Evolutionary conservation across 768 basidiomycete species (phyloP), one percentile per base, ranked within the genome.

Genomic region (Podaxis sp.): DNA sequence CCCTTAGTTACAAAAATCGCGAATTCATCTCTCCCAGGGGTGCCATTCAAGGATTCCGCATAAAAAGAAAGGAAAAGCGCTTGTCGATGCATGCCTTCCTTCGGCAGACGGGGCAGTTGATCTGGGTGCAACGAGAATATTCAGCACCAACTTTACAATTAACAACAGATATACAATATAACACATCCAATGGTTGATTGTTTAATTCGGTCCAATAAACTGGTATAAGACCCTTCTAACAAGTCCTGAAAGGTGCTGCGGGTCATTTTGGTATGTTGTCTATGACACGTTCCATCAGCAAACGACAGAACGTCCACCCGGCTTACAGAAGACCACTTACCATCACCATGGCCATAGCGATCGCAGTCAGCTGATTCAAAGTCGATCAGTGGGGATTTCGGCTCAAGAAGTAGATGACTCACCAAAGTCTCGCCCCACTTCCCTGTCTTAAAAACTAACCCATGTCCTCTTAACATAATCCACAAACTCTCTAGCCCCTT

Each of bases 401-500:
- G 14, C 51, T 63, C 63, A n/a, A 38, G 13, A 10, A 62, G 50
- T 46, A 57, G 56, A 51, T 25, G 37, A 64, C 68, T 90, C 40
- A 95, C 90, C 92, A 97, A 91, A 5, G 87, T 88, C 89, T 88
- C 89, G 0, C 90, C 91, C 74, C 81, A 84, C 53, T 83, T 82
- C 7, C 88, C 89, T 35, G 87, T 87, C 64, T 79, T 78, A 62
- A 87, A 84, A 50, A 95, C 89, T 74, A 84, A 85, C 1, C 90
- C 89, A 62, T 86, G 84, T 13, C 90, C 89, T 25, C 90, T 73
- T 7, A 88, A 83, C 69, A 87, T 85, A 0, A 87, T 79, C 95
- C 94, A 98, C n/a, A 84, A 84, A 57, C 91, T 92, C 76, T 98
- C 95, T 37, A 98, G 71, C 0, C 85, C 92, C 71, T 94, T 92